A percentile compares a stretch with the other conserved stretches of the same genome.
These are phyloP conservation scores for Fimicolochytrium jonesii DNA, from an alignment of 192 early-diverging fungal species.

Conservation along the genomic window DNA sequence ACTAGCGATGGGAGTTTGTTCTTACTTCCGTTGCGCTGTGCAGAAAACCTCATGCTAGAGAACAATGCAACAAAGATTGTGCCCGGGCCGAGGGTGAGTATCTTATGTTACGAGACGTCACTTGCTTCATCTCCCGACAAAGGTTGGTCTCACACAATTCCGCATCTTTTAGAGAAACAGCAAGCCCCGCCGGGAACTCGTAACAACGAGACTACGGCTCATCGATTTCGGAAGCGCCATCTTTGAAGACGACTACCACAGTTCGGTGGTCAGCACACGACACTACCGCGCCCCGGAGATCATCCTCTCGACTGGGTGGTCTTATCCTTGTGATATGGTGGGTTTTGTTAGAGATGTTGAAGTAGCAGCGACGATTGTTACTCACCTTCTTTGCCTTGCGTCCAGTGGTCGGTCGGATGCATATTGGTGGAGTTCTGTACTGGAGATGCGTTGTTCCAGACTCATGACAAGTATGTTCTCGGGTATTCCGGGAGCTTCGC, in stretches of 20 bases:
- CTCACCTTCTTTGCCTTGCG: neutral
- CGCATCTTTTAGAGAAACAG: constrained; percentile 17
- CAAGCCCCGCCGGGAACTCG: constrained; percentile 60
- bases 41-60: constrained; percentile 31
- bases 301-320: constrained; percentile 91
- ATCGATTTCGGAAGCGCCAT: constrained; percentile 98
- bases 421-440: constrained; percentile 94
- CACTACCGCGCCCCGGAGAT: constrained; percentile 98
- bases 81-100: neutral
- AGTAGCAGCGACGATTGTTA: neutral
- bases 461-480: constrained; percentile 83
- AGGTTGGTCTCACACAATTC: too few species aligned
- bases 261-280: constrained; percentile 84
- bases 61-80: constrained; percentile 7
- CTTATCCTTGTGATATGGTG: constrained; percentile 88
- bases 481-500: too few species aligned
- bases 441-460: constrained; percentile 94
- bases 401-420: constrained; percentile 90
- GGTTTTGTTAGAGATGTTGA: neutral
- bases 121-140: neutral
- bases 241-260: constrained; percentile 90
- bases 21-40: neutral
- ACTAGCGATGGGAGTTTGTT: neutral
- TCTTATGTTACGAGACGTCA: neutral
- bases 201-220: constrained; percentile 71